Evolutionary conservation across 202 grass and related monocot genomes (phyloP), one percentile per base, ranked within the genome.

Genomic region (Carex arenaria): DNA sequence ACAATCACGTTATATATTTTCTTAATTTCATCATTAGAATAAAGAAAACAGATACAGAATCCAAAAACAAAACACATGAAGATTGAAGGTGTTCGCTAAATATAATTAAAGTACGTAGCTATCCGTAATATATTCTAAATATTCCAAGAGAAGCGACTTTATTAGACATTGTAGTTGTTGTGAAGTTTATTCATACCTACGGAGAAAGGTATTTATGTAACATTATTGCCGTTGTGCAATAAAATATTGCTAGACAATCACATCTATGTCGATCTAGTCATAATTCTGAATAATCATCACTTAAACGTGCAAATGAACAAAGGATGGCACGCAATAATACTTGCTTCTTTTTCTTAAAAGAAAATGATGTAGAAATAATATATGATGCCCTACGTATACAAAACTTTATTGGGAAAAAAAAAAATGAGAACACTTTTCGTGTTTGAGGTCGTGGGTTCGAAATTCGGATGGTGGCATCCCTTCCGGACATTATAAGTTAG

Each of bases 221-320:
- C 26, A 30, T 2, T 75, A 4, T 42, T 14, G 45, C 12, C 43
- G 45, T 17, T 71, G 4, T 15, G 47, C 5, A 74, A 54, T 54
- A 54, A 75, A 23, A 18, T 75, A 75, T 43, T 43, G 67, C 36
- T 45, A 70, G 36, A 45, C 9, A 71, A 49, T 71, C 40, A 71
- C 67, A 71, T 71, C 40, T 71, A 71, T 47, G 9, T 19, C 66
- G n/a, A 4, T 22, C 67, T 47, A 4, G n/a, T 71, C 67, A 71
- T 71, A 76, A 76, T 76, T 76, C 6, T 56, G 15, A 34, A 76
- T 76, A 76, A 76, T 55, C 72, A 56, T 76, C 72, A 74, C 71
- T 52, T 17, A 30, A 52, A 53, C 45, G 47, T 74, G 71, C 71
- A 76, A n/a, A 32, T 76, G 23, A 76, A 76, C 72, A 76, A 76